Percentiles rank a stretch among this genome's conserved stretches.
phyloP scores from a whole-genome alignment of 2,329 filamentous ascomycete genomes.

The Taxawa tesnikishii region DNA sequence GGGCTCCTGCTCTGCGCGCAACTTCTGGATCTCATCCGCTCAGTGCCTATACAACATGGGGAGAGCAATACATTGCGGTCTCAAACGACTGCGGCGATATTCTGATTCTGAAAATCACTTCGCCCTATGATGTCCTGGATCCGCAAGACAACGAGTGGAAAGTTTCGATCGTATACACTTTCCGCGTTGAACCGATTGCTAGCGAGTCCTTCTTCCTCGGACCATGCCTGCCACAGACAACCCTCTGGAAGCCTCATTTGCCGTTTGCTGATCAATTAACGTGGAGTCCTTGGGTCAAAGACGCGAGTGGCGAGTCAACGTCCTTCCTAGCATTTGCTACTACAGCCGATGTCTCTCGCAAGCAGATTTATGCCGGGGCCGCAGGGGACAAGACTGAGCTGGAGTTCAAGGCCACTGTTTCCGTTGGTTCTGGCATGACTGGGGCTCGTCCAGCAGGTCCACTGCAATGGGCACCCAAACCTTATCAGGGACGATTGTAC shows the following conservation, averaged over 20 bases:
- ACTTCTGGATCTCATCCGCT: slow-evolving; percentile 8
- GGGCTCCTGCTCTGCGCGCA: slow-evolving; percentile 19
- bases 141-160: slow-evolving; percentile 8
- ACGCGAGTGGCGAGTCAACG: slow-evolving; percentile 9
- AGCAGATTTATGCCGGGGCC: neutral
- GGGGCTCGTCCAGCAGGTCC: neutral
- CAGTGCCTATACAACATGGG: neutral
- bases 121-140: slow-evolving; percentile 21
- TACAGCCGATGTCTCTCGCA: neutral
- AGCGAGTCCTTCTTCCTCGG: neutral
- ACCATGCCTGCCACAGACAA: slow-evolving; percentile 10
- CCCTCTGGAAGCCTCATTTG: slow-evolving; percentile 19
- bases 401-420: neutral
- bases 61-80: slow-evolving; percentile 20
- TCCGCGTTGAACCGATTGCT: neutral
- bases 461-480: slow-evolving; percentile 9
- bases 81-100: slow-evolving; percentile 30
- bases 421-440: neutral
- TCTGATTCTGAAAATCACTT: slow-evolving; percentile 21
- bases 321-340: slow-evolving; percentile 23
- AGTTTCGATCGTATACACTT: slow-evolving; percentile 2
- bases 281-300: slow-evolving; percentile 26
- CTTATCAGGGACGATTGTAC: slow-evolving; percentile 1
- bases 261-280: slow-evolving; percentile 21
- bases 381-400: neutral